These are phyloP conservation scores for Handroanthus guayacan DNA, from an alignment of 257 asterid species.

Conservation along the genomic window DNA sequence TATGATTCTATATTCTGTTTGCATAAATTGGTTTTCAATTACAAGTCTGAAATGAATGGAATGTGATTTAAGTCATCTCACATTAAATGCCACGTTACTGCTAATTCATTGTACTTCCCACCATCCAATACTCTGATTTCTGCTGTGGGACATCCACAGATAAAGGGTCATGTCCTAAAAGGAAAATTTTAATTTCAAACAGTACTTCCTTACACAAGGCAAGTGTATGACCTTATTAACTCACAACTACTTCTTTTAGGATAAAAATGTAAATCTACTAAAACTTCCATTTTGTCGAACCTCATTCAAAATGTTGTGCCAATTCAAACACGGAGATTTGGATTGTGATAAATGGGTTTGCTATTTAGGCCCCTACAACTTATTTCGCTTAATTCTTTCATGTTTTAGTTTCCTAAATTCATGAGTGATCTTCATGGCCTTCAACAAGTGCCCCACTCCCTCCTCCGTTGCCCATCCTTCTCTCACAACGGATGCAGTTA, in stretches of 20 bases:
- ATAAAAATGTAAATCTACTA: background rate
- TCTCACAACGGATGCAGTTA: conserved; percentile 3
- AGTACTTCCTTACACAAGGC: conserved; percentile 8
- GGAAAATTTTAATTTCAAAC: background rate
- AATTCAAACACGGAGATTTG: background rate
- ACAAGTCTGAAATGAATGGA: background rate
- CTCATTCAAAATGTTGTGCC: background rate
- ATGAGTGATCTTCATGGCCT: background rate
- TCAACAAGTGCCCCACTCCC: background rate
- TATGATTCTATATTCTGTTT: background rate
- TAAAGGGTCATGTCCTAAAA: background rate
- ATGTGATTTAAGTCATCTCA: background rate
- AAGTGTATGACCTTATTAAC: background rate
- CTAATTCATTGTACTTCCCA: background rate
- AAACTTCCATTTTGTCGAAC: background rate
- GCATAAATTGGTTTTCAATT: background rate
- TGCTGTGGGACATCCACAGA: background rate
- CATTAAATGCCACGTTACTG: background rate
- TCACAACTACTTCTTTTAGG: background rate
- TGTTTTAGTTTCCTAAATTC: background rate
- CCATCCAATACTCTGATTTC: conserved; percentile 2
- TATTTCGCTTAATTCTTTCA: background rate
- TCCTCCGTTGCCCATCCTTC: background rate
- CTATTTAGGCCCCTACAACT: background rate
- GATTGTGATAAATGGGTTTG: background rate